Evolutionary conservation across 1,284 basidiomycete species (phyloP), one percentile per base, ranked within the genome.

Genomic region (Leccinum fuscescens): DNA sequence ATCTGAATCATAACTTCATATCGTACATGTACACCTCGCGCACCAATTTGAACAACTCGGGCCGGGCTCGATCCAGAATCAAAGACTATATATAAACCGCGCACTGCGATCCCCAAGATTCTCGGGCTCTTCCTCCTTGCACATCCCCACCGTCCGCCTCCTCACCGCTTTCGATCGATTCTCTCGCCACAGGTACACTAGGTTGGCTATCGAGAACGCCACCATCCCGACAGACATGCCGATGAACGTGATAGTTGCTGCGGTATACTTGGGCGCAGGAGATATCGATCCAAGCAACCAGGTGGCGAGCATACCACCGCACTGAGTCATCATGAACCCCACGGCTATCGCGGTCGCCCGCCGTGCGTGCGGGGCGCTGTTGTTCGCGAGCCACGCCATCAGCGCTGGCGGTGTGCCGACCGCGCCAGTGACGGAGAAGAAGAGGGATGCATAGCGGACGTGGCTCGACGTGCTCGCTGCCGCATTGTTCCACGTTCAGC

Each of bases 351-450:
- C 77, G 0, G 82, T 82, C 4, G 83, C 84, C 9, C 84, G 78
- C 44, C 83, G 75, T 50, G 78, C 77, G 64, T 85, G 81, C 0
- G 84, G 84, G 0, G 81, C 76, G 17, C 82, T 78, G 69, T 88
- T 88, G 69, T 86, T 86, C n/a, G 85, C 76, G 51, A 74, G 66
- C 84, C 84, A 86, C 0, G 83, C 79, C 1, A 72, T 72, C n/a
- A 81, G 56, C 2, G 80, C 72, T 1, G 83, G 79, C 0, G 78
- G 77, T 4, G 72, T 61, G 12, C 76, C 70, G 68, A 80, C 82
- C 14, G 74, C 70, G 14, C 84, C 83, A 0, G 79, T 62, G 27
- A 83, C 74, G 5, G 77, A 78, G 57, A 84, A 73, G 73, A 83
- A 85, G 0, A 86, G 74, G 7, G 80, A 81, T 5, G 71, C 80